Conservation (phyloP, 768 basidiomycete genomes). For the Rhodotorula paludigena region DNA sequence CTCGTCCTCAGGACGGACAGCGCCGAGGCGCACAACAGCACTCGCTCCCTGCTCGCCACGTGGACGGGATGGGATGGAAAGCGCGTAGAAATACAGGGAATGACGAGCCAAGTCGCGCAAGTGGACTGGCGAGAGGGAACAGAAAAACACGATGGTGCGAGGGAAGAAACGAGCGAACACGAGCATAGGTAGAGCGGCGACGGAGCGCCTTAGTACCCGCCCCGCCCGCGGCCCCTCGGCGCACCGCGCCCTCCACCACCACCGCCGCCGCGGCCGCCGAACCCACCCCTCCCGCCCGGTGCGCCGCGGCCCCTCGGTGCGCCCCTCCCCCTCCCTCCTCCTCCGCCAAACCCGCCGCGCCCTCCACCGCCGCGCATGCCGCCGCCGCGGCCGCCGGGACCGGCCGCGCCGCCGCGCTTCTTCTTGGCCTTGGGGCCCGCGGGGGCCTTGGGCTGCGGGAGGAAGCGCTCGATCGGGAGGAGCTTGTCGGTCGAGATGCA, state of each 20-base stretch:
- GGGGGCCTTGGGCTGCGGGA: conserved; percentile 81
- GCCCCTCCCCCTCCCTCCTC: conserved; percentile 26
- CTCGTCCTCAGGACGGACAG: no score
- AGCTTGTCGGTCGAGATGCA: conserved; percentile 97
- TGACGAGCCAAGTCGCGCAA: no score
- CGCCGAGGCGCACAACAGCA: no score
- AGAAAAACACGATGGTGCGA: no score
- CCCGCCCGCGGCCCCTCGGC: conserved; percentile 38
- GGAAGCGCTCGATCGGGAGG: conserved; percentile 88
- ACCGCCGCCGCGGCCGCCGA: conserved; percentile 34
- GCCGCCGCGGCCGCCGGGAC: conserved; percentile 50
- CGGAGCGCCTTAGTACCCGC: conserved; percentile 38
- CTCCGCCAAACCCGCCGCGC: conserved; percentile 51
- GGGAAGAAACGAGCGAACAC: no score
- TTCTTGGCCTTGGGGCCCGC: conserved; percentile 37
- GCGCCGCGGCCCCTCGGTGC: conserved; percentile 38
- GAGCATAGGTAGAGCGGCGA: no score
- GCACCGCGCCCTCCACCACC: conserved; percentile 4
- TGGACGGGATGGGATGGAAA: no score
- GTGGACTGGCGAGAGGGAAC: no score
- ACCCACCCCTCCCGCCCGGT: conserved; percentile 40
- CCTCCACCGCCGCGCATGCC: conserved; percentile 38
- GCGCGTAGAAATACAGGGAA: no score
- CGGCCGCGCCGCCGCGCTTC: conserved; percentile 47
- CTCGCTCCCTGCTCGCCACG: no score